A percentile compares a stretch with the other conserved stretches of the same genome.
Evolutionary conservation across 2,329 filamentous ascomycete genomes (phyloP).

Genomic region (Neophaeococcomyces aloes): DNA sequence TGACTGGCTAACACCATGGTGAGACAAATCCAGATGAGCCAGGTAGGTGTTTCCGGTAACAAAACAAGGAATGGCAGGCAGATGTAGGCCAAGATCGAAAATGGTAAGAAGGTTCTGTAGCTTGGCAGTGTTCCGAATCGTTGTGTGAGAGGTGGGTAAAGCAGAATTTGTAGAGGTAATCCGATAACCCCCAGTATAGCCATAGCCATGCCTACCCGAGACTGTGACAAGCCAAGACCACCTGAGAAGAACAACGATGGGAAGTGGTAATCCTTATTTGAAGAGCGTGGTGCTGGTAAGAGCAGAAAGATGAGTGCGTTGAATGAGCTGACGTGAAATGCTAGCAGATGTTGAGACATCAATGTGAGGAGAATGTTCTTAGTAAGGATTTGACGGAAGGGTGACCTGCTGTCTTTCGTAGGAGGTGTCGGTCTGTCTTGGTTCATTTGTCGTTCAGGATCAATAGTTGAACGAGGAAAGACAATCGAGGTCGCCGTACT

Average conservation of each 20-base stretch:
- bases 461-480: constrained; percentile 1
- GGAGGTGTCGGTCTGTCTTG: constrained; percentile 1
- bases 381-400: constrained; percentile 44
- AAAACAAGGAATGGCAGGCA: constrained; percentile 61
- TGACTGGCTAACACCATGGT: constrained; percentile 55
- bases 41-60: constrained; percentile 45
- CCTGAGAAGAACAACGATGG: constrained; percentile 52
- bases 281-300: constrained; percentile 57
- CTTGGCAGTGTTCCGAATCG: constrained; percentile 57
- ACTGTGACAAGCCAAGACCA: constrained; percentile 62
- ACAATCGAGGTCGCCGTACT: not conserved
- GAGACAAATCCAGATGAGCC: constrained; percentile 55
- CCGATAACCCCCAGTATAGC: constrained; percentile 65
- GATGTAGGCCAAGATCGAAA: constrained; percentile 61
- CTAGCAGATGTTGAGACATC: constrained; percentile 56
- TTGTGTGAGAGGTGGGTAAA: constrained; percentile 59
- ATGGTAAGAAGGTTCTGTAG: constrained; percentile 57
- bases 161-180: constrained; percentile 59
- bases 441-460: not conserved
- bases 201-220: constrained; percentile 65
- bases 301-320: constrained; percentile 68
- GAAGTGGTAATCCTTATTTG: constrained; percentile 16
- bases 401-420: constrained; percentile 30
- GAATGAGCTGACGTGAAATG: constrained; percentile 66
- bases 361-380: constrained; percentile 48